These are phyloP conservation scores for Tinospora cordifolia DNA, from an alignment of 164 flowering plant species.

Conservation along the genomic window DNA sequence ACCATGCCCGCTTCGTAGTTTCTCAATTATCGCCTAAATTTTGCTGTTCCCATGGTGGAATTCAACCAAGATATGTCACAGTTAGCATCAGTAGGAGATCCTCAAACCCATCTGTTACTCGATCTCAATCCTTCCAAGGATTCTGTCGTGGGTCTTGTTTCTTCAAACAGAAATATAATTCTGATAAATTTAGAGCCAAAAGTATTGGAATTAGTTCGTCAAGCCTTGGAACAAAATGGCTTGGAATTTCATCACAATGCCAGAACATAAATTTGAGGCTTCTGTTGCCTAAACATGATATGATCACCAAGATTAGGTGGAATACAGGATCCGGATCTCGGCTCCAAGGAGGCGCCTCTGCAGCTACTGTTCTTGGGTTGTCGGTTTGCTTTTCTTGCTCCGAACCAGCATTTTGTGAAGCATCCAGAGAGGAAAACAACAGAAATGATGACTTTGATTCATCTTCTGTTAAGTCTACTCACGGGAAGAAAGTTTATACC, in stretches of 20 bases:
- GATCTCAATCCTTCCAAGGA: slow-evolving; percentile 22
- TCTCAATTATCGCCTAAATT: slow-evolving; percentile 29
- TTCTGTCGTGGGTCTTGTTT: slow-evolving; percentile 23
- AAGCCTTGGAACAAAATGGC: slow-evolving; percentile 17
- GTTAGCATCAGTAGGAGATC: slow-evolving; percentile 20
- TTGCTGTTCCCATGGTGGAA: slow-evolving; percentile 21
- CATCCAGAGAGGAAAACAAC: slow-evolving; percentile 24
- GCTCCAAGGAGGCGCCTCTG: slow-evolving; percentile 28
- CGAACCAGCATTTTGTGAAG: slow-evolving; percentile 53
- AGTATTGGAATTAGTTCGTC: slow-evolving; percentile 16
- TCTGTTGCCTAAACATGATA: slow-evolving; percentile 30
- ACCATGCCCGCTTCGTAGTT: slow-evolving; percentile 24
- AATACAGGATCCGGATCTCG: slow-evolving; percentile 31
- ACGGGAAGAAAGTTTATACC: slow-evolving; percentile 72
- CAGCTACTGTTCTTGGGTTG: slow-evolving; percentile 30
- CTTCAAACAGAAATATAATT: slow-evolving; percentile 24
- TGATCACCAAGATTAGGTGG: slow-evolving; percentile 33
- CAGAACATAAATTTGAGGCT: slow-evolving; percentile 34
- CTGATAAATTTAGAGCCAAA: slow-evolving; percentile 20
- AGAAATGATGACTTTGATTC: slow-evolving; percentile 24
- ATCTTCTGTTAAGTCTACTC: slow-evolving; percentile 29
- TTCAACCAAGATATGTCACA: slow-evolving; percentile 20
- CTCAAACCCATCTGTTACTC: slow-evolving; percentile 22
- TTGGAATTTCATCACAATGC: slow-evolving; percentile 31
- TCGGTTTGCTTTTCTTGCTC: slow-evolving; percentile 47